Conservation (phyloP, 192 early-diverging fungal species). For the Linnemannia exigua region DNA sequence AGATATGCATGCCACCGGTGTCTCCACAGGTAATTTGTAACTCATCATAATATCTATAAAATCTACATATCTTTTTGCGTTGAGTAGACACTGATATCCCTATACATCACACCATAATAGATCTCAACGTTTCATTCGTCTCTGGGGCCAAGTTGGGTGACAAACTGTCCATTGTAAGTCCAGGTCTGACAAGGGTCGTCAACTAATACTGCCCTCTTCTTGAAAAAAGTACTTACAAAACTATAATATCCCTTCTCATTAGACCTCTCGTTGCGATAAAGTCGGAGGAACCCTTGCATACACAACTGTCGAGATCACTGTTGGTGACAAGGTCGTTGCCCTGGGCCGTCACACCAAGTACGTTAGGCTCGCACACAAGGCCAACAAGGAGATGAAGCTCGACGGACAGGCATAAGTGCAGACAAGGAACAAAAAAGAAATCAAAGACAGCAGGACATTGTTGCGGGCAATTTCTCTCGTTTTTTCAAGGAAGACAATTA, state of each 20-base stretch:
- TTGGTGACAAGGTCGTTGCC: slow-evolving; percentile 60
- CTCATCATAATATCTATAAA: background rate
- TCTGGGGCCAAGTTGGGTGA: slow-evolving; percentile 62
- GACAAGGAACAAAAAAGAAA: background rate
- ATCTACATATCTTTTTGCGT: background rate
- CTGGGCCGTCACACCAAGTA: slow-evolving; percentile 70
- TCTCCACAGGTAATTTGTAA: slow-evolving; percentile 66
- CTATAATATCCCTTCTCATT: background rate
- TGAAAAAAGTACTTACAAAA: background rate
- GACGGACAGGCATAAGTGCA: slow-evolving; percentile 32
- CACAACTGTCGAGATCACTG: slow-evolving; percentile 60
- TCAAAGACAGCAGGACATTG: background rate
- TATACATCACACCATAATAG: background rate
- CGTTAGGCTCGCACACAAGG: slow-evolving; percentile 61
- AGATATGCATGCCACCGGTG: slow-evolving; percentile 65
- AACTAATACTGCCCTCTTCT: background rate
- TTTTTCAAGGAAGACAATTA: background rate
- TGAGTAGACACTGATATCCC: background rate
- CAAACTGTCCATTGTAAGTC: slow-evolving; percentile 59
- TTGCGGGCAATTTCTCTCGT: background rate
- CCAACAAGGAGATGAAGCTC: slow-evolving; percentile 38
- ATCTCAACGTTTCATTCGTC: slow-evolving; percentile 69
- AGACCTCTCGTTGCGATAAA: slow-evolving; percentile 65
- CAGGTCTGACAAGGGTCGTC: background rate
- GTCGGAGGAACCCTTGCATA: slow-evolving; percentile 69